A percentile compares a stretch with the other conserved stretches of the same genome.
Evolutionary conservation across 164 flowering plant species (phyloP).

Genomic region (Nymphaea thermarum): DNA sequence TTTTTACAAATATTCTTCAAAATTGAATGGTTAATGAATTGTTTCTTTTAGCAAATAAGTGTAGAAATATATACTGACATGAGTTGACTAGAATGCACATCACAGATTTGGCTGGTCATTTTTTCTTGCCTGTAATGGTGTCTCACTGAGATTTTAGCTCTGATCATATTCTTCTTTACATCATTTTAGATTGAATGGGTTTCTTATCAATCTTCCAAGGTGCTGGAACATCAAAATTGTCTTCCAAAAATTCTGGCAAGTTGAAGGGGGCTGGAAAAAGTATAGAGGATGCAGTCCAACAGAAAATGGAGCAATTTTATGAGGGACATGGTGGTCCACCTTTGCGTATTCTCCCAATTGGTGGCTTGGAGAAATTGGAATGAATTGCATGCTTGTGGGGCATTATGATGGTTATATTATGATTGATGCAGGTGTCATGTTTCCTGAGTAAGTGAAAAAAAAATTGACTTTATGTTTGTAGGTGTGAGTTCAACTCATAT

Average conservation of each 20-base stretch:
- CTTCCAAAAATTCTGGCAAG: constrained; percentile 33
- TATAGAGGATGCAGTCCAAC: constrained; percentile 83
- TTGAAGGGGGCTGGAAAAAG: constrained; percentile 75
- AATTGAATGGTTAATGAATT: too few species aligned
- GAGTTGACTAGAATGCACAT: too few species aligned
- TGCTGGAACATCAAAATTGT: neutral
- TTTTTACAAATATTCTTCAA: too few species aligned
- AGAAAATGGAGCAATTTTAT: constrained; percentile 92
- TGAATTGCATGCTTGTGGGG: constrained; percentile 99
- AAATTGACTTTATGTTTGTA: too few species aligned
- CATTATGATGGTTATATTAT: constrained; percentile 89
- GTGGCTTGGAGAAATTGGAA: constrained; percentile 98
- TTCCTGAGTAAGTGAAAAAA: constrained; percentile 72
- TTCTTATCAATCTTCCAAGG: neutral
- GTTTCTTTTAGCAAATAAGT: too few species aligned
- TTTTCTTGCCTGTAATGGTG: too few species aligned
- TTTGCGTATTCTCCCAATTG: constrained; percentile 89
- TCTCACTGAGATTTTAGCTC: too few species aligned
- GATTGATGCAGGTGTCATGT: constrained; percentile 97
- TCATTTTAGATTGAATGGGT: too few species aligned
- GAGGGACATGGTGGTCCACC: constrained; percentile 95
- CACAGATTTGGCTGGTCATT: too few species aligned
- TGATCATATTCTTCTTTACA: too few species aligned
- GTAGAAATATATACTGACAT: too few species aligned
- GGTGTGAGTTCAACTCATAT: too few species aligned